Evolutionary conservation across 116 monocot species (phyloP), one percentile per base, ranked within the genome.

Genomic region (Iris pallida): DNA sequence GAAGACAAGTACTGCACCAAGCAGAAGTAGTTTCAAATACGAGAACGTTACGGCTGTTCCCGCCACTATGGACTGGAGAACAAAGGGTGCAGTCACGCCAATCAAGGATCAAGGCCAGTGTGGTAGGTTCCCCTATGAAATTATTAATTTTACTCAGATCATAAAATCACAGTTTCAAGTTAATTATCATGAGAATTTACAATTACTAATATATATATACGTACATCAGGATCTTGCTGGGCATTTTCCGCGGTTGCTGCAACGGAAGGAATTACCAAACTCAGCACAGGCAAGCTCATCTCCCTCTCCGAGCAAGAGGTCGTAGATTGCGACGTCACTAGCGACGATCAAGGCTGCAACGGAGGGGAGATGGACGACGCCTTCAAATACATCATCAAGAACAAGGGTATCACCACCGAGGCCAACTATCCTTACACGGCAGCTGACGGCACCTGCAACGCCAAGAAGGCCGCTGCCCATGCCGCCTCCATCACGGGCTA

Each of bases 61-160:
- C 16, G 46, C 47, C 6, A 9, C 65, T 5, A 17, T 63, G 45
- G 63, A 63, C 7, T 63, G 63, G 63, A 44, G 63, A 46, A 63
- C 1, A 7, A 45, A 45, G 17, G 68, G 56, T 4, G 56, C 45
- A 10, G 68, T 56, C 17, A 68, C 45, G 8, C 14, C 68, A 0
- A 18, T 68, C 45, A 68, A 56, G 57, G 40, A 68, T 45, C 68
- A 68, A 68, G 68, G 68, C 44, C 8, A 64, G 43, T 68, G 68
- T 45, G 68, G 68, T 68, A 40, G 56, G 53, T 51, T 41, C 19
- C 66, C 4, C 6, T 1, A n/a, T 4, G 30, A 30, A 30, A 30
- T 65, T 51, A n/a, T n/a, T n/a, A n/a, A n/a, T n/a, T n/a, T 11
- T 13, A n/a, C 30, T 30, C 30, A n/a, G 30, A 30, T n/a, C n/a